Base-by-base conservation (phyloP, 2,329 filamentous ascomycete species). In the Penicillium italicum region DNA sequence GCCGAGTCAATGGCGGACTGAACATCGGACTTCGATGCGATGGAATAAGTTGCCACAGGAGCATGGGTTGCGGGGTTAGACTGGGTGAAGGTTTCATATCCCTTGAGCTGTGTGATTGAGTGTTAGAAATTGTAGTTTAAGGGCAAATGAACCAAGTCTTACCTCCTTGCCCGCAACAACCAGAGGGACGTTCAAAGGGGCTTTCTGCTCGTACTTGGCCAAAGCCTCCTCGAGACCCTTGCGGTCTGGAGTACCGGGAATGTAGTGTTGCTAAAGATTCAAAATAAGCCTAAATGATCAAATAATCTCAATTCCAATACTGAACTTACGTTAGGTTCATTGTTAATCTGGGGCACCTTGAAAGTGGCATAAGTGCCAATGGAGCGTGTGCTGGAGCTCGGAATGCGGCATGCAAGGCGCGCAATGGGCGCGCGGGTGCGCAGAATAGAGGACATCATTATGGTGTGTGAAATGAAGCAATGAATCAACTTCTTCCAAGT, bases 321-420 rank as follows among this genome's bases (percentile, higher is more conserved):
- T 47, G 34, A 33, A 81, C 90, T 74, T 76, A 96, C 92, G 73
- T 97, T 99, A n/a, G 91, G 91, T 79, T 99, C 94, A 72, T 99
- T 99, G 71, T 84, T 80, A 66, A 97, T 85, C 61, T 86, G 86
- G 47, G 94, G 94, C 49, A 92, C 84, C 79, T 90, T 93, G 83
- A 97, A 97, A 58, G 85, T 82, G 47, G 91, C 92, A 61, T 96
- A 80, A 8, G 85, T 88, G 86, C 68, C 66, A 42, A 72, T 65
- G 22, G 64, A 58, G 40, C 70, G 66, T 31, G 59, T 61, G 56
- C 54, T 62, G 28, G 62, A 56, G 63, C 55, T 53, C 53, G 56
- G 58, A 54, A 59, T 53, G 57, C 62, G 57, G 55, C 46, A 62
- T 56, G 59, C 53, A 37, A 60, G 55, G 38, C 63, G 62, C 50